Percentiles rank a stretch among this genome's conserved stretches.
Evolutionary conservation across 176 grass and related monocot species (phyloP).

Genomic region (Luzula sylvatica): DNA sequence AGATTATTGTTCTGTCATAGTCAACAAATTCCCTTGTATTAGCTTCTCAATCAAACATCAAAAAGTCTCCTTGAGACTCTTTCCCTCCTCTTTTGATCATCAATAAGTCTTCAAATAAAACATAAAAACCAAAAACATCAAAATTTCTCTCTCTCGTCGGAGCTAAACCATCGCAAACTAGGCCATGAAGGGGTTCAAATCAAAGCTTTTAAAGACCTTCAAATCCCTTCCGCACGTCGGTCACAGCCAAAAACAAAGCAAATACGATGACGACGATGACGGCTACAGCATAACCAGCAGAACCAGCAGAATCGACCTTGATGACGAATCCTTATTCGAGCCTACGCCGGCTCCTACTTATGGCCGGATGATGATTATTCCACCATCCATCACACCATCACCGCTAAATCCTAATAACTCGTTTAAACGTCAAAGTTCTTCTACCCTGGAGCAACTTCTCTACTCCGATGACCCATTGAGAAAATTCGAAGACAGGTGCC

Average conservation of each 20-base stretch:
- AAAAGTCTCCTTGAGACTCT: neutral
- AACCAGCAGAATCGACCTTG: neutral
- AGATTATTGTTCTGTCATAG: neutral
- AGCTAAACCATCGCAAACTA: conserved; percentile 12
- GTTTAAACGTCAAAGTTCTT: neutral
- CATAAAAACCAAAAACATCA: conserved; percentile 12
- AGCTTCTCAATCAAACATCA: neutral
- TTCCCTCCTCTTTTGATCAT: neutral
- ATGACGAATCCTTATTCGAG: conserved; percentile 12
- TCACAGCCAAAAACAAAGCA: neutral
- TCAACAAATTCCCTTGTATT: neutral
- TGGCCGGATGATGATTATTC: conserved; percentile 1
- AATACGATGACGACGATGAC: neutral
- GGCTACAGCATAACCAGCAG: neutral
- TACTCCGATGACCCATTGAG: neutral
- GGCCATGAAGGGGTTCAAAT: conserved; percentile 24
- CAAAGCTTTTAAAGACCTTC: conserved; percentile 7
- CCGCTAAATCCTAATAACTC: conserved; percentile 3
- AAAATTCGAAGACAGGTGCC: conserved; percentile 39
- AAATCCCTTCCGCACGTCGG: conserved; percentile 1
- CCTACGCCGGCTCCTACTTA: conserved; percentile 7
- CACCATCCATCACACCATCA: conserved; percentile 6
- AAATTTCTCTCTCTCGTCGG: neutral
- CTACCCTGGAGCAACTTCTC: conserved; percentile 7
- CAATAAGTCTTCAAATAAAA: neutral